A percentile compares a stretch with the other conserved stretches of the same genome.
These are phyloP conservation scores for Plenodomus biglobosus DNA, from an alignment of 2,329 filamentous ascomycete species.

Conservation along the genomic window DNA sequence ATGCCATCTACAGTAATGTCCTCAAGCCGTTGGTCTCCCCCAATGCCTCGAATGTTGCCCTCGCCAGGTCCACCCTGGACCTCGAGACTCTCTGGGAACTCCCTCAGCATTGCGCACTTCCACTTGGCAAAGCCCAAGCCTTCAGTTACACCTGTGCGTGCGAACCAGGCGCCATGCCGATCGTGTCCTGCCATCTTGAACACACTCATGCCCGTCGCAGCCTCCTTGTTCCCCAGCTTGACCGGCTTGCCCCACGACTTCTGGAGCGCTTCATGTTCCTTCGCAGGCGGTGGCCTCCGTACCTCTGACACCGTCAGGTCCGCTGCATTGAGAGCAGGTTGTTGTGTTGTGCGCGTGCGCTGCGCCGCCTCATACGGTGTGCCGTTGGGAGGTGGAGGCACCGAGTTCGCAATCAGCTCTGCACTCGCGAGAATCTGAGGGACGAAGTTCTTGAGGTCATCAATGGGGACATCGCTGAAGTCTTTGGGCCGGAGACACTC, in stretches of 20 bases:
- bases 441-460: conserved; percentile 47
- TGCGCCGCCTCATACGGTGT: conserved; percentile 48
- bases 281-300: conserved; percentile 52
- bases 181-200: conserved; percentile 81
- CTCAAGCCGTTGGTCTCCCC: conserved; percentile 75
- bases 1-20: conserved; percentile 59
- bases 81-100: conserved; percentile 78
- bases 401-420: conserved; percentile 73
- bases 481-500: conserved; percentile 48
- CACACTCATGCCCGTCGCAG: conserved; percentile 73
- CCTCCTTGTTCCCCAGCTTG: conserved; percentile 70
- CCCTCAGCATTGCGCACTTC: conserved; percentile 72
- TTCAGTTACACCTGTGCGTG: conserved; percentile 77
- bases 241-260: conserved; percentile 85
- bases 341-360: conserved; percentile 61
- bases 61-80: conserved; percentile 69
- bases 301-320: conserved; percentile 57
- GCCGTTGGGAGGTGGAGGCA: conserved; percentile 62
- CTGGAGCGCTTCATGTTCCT: conserved; percentile 63
- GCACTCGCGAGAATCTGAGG: conserved; percentile 54
- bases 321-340: conserved; percentile 52
- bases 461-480: conserved; percentile 49
- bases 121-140: conserved; percentile 76
- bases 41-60: conserved; percentile 80
- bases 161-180: conserved; percentile 86